Conservation (phyloP, 257 asterid genomes). For the Solanum clarkiae region DNA sequence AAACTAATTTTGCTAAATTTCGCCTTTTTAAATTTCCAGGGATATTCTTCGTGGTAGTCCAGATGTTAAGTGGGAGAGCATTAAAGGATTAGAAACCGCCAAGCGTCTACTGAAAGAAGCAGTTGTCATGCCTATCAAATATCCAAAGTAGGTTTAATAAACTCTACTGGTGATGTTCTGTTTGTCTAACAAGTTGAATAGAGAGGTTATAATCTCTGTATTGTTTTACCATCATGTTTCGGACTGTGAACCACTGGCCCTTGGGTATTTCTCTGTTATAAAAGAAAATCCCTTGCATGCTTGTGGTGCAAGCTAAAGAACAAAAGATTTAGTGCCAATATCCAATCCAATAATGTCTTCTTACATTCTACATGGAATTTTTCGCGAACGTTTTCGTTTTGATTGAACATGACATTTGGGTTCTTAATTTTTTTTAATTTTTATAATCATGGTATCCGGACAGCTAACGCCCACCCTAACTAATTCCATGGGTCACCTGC, state of each 20-base stretch:
- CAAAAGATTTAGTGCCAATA: not conserved
- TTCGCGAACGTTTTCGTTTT: not conserved
- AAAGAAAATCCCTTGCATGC: not conserved
- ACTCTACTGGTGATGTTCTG: slow-evolving; percentile 4
- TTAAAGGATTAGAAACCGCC: slow-evolving; percentile 93
- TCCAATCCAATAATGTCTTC: not conserved
- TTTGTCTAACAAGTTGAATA: not conserved
- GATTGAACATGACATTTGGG: not conserved
- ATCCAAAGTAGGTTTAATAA: slow-evolving; percentile 61
- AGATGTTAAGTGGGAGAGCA: slow-evolving; percentile 86
- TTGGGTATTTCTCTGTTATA: not conserved
- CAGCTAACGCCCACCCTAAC: not conserved
- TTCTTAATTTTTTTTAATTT: not conserved
- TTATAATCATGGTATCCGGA: not conserved
- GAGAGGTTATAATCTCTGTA: not conserved
- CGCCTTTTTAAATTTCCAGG: slow-evolving; percentile 30
- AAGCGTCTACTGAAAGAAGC: slow-evolving; percentile 93
- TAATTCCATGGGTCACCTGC: not conserved
- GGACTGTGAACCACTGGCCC: not conserved
- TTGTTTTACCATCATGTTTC: not conserved
- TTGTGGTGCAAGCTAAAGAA: not conserved
- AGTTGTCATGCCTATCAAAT: slow-evolving; percentile 97
- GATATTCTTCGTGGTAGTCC: slow-evolving; percentile 96
- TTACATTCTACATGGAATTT: not conserved
- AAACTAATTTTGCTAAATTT: not conserved